Evolutionary conservation across 257 asterid species (phyloP).

Genomic region (Solanum etuberosum): DNA sequence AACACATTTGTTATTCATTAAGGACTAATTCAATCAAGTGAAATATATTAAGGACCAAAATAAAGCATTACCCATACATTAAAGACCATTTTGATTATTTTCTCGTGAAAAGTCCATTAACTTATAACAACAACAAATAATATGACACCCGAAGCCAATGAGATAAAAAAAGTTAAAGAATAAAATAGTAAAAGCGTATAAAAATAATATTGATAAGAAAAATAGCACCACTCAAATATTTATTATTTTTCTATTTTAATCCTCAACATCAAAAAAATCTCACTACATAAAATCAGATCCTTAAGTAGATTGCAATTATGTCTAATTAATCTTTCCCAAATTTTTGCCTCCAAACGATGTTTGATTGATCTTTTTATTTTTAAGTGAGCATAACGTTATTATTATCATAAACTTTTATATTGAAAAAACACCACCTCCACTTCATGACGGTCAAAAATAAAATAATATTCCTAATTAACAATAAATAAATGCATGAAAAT

Average conservation of each 20-base stretch:
- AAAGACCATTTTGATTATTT: too few relatives aligned
- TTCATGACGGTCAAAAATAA: not conserved
- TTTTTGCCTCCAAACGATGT: not conserved
- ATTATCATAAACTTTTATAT: not conserved
- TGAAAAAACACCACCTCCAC: not conserved
- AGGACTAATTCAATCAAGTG: too few relatives aligned
- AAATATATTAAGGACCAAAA: too few relatives aligned
- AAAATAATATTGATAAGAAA: not conserved
- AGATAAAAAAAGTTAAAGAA: not conserved
- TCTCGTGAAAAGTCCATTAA: not conserved
- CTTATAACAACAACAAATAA: not conserved
- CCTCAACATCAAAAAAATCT: not conserved
- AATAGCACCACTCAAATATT: not conserved
- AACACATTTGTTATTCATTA: too few relatives aligned
- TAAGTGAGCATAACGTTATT: not conserved
- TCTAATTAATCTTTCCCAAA: not conserved
- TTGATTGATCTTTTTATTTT: not conserved
- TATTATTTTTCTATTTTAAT: not conserved
- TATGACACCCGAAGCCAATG: not conserved
- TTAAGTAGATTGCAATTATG: not conserved
- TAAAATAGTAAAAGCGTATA: not conserved
- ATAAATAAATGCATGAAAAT: not conserved
- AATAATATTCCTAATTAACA: not conserved
- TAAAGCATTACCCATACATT: too few relatives aligned
- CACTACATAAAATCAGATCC: not conserved